phyloP scores from a whole-genome alignment of 1,284 basidiomycete species.

The Xerocomus minutiporus region DNA sequence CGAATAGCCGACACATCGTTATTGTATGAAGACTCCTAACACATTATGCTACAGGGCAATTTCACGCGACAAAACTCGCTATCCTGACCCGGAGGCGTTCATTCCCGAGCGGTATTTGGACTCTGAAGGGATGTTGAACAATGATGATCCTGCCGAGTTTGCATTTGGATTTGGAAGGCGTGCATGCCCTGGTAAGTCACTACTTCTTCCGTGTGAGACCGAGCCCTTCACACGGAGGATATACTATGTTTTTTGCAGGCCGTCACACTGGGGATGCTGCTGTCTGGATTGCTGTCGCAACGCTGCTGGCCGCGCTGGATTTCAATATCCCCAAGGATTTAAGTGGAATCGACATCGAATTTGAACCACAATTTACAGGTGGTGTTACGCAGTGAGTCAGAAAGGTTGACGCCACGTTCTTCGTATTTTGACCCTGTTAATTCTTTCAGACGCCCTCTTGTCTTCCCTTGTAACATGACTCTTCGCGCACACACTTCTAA shows the following conservation, averaged over 20 bases:
- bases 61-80: neutral
- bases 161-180: slow-evolving; percentile 21
- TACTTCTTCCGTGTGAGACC: too few relatives aligned
- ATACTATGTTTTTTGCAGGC: neutral
- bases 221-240: neutral
- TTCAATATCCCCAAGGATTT: neutral
- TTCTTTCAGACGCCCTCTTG: neutral
- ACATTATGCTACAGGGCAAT: neutral
- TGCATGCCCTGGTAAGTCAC: slow-evolving; percentile 12
- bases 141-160: neutral
- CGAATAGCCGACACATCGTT: neutral
- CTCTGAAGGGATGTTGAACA: neutral
- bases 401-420: neutral
- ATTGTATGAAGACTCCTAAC: neutral
- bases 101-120: neutral
- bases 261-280: neutral
- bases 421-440: neutral
- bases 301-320: neutral
- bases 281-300: neutral
- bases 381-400: neutral
- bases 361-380: neutral
- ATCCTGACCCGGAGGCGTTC: neutral
- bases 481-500: neutral
- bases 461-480: neutral
- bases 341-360: neutral